Base-by-base conservation (phyloP, 345 rosid genomes). In the Jatropha curcas region DNA sequence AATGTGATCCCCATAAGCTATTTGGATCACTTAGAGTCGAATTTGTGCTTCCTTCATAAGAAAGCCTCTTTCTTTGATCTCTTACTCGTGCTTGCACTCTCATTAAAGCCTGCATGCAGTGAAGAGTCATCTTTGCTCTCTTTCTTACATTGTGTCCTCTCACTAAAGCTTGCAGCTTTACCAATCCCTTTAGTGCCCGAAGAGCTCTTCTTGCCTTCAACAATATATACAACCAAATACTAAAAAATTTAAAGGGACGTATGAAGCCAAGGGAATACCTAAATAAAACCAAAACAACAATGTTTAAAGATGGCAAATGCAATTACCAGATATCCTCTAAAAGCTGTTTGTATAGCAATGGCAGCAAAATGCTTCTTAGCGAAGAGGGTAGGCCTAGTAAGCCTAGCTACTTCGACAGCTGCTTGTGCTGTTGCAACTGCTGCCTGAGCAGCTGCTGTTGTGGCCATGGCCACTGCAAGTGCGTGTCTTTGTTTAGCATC, bases 271-370 rank as follows among this genome's bases (percentile, higher is more conserved):
- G n/a, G n/a, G n/a, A n/a, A n/a, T n/a, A n/a, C n/a, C n/a, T n/a
- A n/a, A n/a, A n/a, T n/a, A n/a, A n/a, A n/a, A n/a, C n/a, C n/a
- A n/a, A n/a, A n/a, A n/a, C n/a, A n/a, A n/a, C n/a, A n/a, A n/a
- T n/a, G n/a, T n/a, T n/a, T n/a, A n/a, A n/a, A n/a, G n/a, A n/a
- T n/a, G n/a, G n/a, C n/a, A n/a, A n/a, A n/a, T n/a, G n/a, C n/a
- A n/a, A 34, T 76, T 65, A 71, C 80, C 62, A 76, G 71, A 59
- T 76, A 76, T 24, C 75, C 80, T 71, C 80, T 76, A 39, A 76
- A 71, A 17, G 68, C 52, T 41, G 75, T 71, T 67, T 76, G 76
- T 20, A 71, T 65, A 25, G 52, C 50, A n/a, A 65, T 66, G 31
- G 76, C 72, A n/a, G 80, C 71, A 46, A 43, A 55, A 13, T 76